Base-by-base conservation (phyloP, 2,329 filamentous ascomycete genomes). In the Xylaria sp. region DNA sequence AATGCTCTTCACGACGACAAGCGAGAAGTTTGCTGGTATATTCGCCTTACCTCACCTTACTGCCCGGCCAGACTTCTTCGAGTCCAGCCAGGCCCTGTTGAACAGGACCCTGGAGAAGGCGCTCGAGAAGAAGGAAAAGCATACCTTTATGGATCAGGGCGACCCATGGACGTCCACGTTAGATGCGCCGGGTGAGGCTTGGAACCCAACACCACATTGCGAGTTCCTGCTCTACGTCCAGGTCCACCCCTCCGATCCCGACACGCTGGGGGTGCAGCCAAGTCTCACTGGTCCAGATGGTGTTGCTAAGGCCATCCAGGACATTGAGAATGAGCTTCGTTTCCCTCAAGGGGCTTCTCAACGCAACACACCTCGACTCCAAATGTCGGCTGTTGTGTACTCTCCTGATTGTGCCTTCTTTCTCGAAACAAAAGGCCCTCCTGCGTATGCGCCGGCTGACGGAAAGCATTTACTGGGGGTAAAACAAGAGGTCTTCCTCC, bases 11-110 rank as follows among this genome's bases (percentile, higher is more conserved):
- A 90, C 89, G 1, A 97, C 93, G 0, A 93, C 92, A 44, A 97
- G 92, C 71, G 90, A 96, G 68, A 97, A 96, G 76, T 94, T 94
- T 66, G 85, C 88, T n/a, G 92, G 94, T 40, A 87, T 97, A 51
- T 96, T 96, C 70, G 89, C 87, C 2, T 76, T 97, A 43, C 92
- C 94, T 21, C 92, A 97, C 71, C 81, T 99, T 47, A 79, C 89
- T 0, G 81, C 90, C 0, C 72, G 76, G 18, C 68, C 75, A 2
- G 76, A 83, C 44, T 85, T 81, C 66, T 85, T 84, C 69, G 69
- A 74, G 66, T 79, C 82, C 56, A 79, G 85, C 74, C 71, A 87
- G 66, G 76, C 76, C 46, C 75, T 96, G 16, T 77, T 97, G 34
- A 90, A 93, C 64, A 78, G 82, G 60, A 92, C 90, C 0, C 76